These are phyloP conservation scores for Corymbia maculata DNA, from an alignment of 345 rosid species.

Conservation along the genomic window DNA sequence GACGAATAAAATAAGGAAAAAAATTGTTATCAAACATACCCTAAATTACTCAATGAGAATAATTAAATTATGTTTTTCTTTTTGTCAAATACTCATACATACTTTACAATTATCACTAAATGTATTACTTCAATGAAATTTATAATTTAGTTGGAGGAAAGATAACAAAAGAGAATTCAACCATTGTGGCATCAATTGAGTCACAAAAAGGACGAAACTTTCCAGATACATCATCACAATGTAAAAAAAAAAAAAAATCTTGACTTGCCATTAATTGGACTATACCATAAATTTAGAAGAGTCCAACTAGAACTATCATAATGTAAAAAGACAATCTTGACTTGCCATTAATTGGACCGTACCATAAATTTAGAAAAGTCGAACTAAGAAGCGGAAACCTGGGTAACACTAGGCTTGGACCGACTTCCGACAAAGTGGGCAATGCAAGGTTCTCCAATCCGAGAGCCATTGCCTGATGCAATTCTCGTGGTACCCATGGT, in stretches of 20 bases:
- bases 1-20: no score
- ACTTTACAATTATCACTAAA: no score
- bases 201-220: no score
- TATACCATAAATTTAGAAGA: not conserved
- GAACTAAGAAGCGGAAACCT: not conserved
- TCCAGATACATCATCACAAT: no score
- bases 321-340: not conserved
- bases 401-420: not conserved
- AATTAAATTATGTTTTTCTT: no score
- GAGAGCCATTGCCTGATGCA: not conserved
- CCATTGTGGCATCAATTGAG: no score
- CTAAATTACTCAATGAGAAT: no score
- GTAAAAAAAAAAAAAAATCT: not conserved
- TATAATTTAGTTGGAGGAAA: no score
- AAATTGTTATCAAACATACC: no score
- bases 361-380: not conserved
- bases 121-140: no score
- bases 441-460: not conserved
- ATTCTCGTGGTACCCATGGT: not conserved
- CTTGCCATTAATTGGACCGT: not conserved
- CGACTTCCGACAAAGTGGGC: not conserved
- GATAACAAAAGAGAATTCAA: no score
- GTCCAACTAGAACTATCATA: not conserved
- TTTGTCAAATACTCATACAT: no score
- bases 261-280: not conserved